phyloP scores from a whole-genome alignment of 148 eudicot species.

The Rhododendron mucronatum region DNA sequence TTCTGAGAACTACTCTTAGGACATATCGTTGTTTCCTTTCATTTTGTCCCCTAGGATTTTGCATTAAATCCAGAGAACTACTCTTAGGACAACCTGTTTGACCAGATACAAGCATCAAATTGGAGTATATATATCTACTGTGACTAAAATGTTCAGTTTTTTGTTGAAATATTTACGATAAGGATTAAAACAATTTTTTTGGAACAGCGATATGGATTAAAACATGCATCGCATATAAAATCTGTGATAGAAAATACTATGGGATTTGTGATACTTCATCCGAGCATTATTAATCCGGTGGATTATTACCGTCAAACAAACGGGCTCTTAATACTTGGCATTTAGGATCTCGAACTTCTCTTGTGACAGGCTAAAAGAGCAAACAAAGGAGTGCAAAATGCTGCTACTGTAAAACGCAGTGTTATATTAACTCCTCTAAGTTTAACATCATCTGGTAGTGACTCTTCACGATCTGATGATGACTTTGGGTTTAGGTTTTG shows the following conservation, averaged over 20 bases:
- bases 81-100: not conserved
- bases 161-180: not conserved
- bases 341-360: not conserved
- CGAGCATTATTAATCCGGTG: not conserved
- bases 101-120: not conserved
- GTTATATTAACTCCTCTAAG: not conserved
- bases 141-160: not conserved
- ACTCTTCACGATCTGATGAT: not conserved
- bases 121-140: not conserved
- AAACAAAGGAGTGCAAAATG: not conserved
- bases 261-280: too few relatives aligned
- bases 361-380: not conserved
- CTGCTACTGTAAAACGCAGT: not conserved
- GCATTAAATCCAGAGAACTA: not conserved
- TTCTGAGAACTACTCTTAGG: too few relatives aligned
- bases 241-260: not conserved
- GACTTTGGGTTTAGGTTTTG: not conserved
- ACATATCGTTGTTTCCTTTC: not conserved
- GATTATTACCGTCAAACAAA: not conserved
- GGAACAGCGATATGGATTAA: too few relatives aligned
- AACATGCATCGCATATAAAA: not conserved
- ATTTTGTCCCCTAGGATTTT: not conserved
- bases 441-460: not conserved
- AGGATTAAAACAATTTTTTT: too few relatives aligned
- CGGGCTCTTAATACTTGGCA: not conserved